A percentile compares a stretch with the other conserved stretches of the same genome.
phyloP scores from a whole-genome alignment of 73 alveolate genomes.

The Tetrahymena thermophila region DNA sequence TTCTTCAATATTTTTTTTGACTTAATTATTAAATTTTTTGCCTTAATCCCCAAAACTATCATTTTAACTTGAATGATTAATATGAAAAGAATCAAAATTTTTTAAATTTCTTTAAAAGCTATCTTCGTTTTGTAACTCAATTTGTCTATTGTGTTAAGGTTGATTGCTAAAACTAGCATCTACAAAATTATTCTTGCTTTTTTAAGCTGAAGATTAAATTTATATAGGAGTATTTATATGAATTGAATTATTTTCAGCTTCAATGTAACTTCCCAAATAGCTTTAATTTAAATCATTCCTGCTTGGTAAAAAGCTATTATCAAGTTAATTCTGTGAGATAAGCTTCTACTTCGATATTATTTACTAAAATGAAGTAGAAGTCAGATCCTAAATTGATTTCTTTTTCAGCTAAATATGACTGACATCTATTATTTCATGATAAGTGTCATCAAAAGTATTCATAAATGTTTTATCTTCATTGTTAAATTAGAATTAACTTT shows the following conservation, averaged over 20 bases:
- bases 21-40: neutral
- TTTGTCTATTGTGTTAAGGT: neutral
- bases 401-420: neutral
- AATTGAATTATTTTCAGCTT: neutral
- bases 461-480: neutral
- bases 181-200: neutral
- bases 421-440: neutral
- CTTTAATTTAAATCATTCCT: neutral
- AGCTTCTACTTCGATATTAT: neutral
- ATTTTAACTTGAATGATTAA: neutral
- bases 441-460: neutral
- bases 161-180: neutral
- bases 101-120: neutral
- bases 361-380: neutral
- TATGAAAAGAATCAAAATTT: neutral
- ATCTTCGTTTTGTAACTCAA: neutral
- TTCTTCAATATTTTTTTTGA: neutral
- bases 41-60: neutral
- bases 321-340: neutral
- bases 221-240: neutral
- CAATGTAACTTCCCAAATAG: neutral
- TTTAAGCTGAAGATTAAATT: neutral
- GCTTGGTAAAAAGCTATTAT: neutral
- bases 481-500: neutral
- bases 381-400: neutral